These are phyloP conservation scores for Penicillium sp. DNA, from an alignment of 2,329 filamentous ascomycete genomes.

Conservation along the genomic window DNA sequence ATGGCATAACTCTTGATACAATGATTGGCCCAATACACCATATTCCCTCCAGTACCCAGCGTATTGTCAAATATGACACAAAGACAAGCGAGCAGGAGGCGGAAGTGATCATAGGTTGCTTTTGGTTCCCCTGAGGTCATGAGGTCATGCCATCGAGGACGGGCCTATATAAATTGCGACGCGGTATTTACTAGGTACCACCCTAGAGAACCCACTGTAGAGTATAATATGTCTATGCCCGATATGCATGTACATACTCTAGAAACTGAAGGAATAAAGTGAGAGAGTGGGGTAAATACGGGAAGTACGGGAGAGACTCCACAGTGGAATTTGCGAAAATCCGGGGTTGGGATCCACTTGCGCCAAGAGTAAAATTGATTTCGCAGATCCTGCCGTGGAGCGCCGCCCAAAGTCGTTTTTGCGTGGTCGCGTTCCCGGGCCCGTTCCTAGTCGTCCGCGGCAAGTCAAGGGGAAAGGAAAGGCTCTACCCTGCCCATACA, in stretches of 20 bases:
- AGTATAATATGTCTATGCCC: not conserved
- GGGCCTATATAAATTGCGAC: slow-evolving; percentile 2
- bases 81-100: not conserved
- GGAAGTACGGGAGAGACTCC: not conserved
- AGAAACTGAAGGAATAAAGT: not conserved
- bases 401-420: no score
- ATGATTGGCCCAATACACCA: slow-evolving; percentile 1
- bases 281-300: not conserved
- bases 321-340: not conserved
- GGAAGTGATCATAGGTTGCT: not conserved
- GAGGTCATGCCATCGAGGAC: not conserved
- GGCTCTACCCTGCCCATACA: no score
- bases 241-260: not conserved
- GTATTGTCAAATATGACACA: slow-evolving; percentile 12
- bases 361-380: no score
- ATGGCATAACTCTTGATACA: not conserved
- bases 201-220: not conserved
- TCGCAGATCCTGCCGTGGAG: no score
- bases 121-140: slow-evolving; percentile 6
- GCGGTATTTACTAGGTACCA: not conserved
- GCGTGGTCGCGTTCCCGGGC: no score
- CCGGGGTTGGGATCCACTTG: not conserved
- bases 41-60: not conserved
- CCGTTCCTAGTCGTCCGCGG: no score
- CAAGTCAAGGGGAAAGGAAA: no score